A percentile compares a stretch with the other conserved stretches of the same genome.
Conservation (phyloP, 345 rosid genomes). For the Raphanus raphanistrum region DNA sequence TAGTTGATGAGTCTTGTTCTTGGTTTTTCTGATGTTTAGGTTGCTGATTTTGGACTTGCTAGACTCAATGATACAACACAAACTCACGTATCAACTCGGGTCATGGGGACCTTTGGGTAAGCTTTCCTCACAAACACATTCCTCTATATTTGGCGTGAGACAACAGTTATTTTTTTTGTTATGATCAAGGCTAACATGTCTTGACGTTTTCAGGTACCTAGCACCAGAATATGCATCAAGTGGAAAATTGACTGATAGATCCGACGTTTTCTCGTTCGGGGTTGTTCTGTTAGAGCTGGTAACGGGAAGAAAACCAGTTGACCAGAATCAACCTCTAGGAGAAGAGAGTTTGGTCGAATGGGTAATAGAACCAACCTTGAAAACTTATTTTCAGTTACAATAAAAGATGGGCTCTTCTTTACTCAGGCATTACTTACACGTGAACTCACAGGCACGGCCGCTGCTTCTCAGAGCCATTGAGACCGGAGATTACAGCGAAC, state of each 20-base stretch:
- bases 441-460: slow-evolving; percentile 82
- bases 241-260: slow-evolving; percentile 91
- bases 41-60: slow-evolving; percentile 99
- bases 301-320: slow-evolving; percentile 91
- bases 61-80: slow-evolving; percentile 76
- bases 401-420: slow-evolving; percentile 39
- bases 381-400: slow-evolving; percentile 9
- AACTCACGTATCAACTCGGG: slow-evolving; percentile 95
- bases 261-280: slow-evolving; percentile 94
- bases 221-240: slow-evolving; percentile 98
- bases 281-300: slow-evolving; percentile 93
- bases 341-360: slow-evolving; percentile 98
- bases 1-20: slow-evolving; percentile 3
- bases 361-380: slow-evolving; percentile 48
- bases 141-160: no score
- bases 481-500: slow-evolving; percentile 60
- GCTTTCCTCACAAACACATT: slow-evolving; percentile 24
- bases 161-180: no score
- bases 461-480: slow-evolving; percentile 66
- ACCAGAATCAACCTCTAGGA: slow-evolving; percentile 79
- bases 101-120: slow-evolving; percentile 98
- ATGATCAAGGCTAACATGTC: not conserved
- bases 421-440: slow-evolving; percentile 38
- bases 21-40: slow-evolving; percentile 44
- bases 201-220: slow-evolving; percentile 59